Evolutionary conservation across 2,329 filamentous ascomycete species (phyloP).

Genomic region (Penicillium italicum): DNA sequence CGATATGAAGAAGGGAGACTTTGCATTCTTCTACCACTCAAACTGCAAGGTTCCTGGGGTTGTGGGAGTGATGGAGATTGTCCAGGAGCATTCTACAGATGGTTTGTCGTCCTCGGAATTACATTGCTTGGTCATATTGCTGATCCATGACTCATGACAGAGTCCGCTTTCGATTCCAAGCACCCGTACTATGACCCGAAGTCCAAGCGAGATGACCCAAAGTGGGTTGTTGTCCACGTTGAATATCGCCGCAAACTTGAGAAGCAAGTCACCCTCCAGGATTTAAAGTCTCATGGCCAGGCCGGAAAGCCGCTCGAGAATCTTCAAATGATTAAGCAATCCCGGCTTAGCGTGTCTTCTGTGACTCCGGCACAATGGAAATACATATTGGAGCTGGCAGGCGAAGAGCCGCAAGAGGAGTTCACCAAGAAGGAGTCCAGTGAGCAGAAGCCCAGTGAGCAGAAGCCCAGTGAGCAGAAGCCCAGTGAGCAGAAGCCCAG

Average conservation of each 20-base stretch:
- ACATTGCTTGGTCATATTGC: not conserved
- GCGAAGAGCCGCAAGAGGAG: constrained; percentile 28
- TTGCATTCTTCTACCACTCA: constrained; percentile 96
- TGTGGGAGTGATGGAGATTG: constrained; percentile 83
- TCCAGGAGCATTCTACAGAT: constrained; percentile 77
- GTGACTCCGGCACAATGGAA: constrained; percentile 49
- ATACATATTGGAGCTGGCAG: constrained; percentile 46
- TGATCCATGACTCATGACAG: constrained; percentile 37
- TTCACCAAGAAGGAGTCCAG: constrained; percentile 5
- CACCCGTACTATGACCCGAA: constrained; percentile 82
- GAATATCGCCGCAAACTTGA: constrained; percentile 80
- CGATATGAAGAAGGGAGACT: constrained; percentile 84
- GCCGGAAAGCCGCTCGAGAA: constrained; percentile 58
- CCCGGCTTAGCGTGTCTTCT: constrained; percentile 70
- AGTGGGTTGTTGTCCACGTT: constrained; percentile 88
- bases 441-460: not conserved
- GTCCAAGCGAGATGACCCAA: constrained; percentile 64
- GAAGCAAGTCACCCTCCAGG: constrained; percentile 64
- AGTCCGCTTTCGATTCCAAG: constrained; percentile 66
- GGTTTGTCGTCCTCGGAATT: constrained; percentile 50
- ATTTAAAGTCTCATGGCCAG: constrained; percentile 64
- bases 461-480: not conserved
- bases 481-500: not conserved
- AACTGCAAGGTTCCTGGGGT: constrained; percentile 89
- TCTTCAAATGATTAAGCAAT: constrained; percentile 80